Percentiles rank a stretch among this genome's conserved stretches.
Conservation (phyloP, 176 grass and related monocot species). For the Aegilops sharonensis region DNA sequence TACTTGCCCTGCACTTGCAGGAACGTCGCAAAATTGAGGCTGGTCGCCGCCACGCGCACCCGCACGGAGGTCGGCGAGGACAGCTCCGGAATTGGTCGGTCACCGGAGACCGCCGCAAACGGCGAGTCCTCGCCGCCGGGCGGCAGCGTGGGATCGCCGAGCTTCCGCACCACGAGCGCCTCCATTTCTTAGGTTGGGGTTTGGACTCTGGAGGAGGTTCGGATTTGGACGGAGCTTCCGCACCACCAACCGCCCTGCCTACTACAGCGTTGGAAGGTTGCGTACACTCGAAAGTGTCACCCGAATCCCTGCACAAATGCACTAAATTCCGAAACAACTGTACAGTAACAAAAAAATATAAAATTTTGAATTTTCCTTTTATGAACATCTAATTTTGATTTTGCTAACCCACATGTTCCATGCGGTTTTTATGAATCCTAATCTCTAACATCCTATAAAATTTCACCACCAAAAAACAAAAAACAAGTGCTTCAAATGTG, state of each 20-base stretch:
- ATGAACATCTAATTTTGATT: too few relatives aligned
- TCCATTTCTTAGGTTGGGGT: slow-evolving; percentile 45
- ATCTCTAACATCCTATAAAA: too few relatives aligned
- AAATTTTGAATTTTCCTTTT: too few relatives aligned
- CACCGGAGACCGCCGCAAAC: slow-evolving; percentile 42
- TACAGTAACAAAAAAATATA: too few relatives aligned
- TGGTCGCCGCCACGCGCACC: slow-evolving; percentile 65
- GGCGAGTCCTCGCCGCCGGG: slow-evolving; percentile 45
- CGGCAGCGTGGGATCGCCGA: slow-evolving; percentile 69
- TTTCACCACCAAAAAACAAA: too few relatives aligned
- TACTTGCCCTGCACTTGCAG: slow-evolving; percentile 88
- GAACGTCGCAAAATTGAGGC: slow-evolving; percentile 84
- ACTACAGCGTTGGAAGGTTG: too few relatives aligned
- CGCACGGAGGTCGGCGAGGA: slow-evolving; percentile 60
- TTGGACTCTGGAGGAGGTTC: not conserved
- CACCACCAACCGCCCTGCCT: not conserved
- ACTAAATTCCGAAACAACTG: too few relatives aligned
- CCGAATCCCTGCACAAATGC: too few relatives aligned
- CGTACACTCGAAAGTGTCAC: too few relatives aligned
- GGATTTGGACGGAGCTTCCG: not conserved
- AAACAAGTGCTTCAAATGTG: too few relatives aligned
- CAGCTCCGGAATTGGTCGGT: slow-evolving; percentile 46
- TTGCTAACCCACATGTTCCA: too few relatives aligned
- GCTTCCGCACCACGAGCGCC: slow-evolving; percentile 64
- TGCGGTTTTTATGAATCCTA: too few relatives aligned